Evolutionary conservation across 441 rosid genomes (phyloP).

Genomic region (Jatropha multifida): DNA sequence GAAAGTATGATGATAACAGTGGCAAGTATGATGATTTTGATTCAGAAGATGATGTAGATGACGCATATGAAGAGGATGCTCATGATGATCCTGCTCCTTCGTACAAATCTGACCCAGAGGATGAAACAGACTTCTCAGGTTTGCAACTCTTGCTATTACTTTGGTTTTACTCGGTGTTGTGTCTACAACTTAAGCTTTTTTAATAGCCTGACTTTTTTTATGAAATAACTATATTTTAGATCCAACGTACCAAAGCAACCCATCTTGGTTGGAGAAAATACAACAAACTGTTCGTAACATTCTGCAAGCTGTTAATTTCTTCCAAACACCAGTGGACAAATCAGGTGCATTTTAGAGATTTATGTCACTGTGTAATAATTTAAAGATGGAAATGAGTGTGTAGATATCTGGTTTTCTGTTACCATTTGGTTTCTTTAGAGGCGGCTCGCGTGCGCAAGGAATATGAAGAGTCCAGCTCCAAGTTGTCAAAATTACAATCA

Average conservation of each 20-base stretch:
- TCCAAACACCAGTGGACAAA: slow-evolving; percentile 75
- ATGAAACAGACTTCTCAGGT: slow-evolving; percentile 68
- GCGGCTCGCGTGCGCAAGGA: slow-evolving; percentile 84
- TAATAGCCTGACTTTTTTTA: slow-evolving; percentile 1
- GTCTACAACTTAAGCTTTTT: slow-evolving; percentile 8
- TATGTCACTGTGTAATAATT: background rate
- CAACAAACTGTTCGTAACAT: slow-evolving; percentile 61
- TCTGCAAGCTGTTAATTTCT: slow-evolving; percentile 71
- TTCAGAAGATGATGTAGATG: slow-evolving; percentile 52
- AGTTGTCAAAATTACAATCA: slow-evolving; percentile 81
- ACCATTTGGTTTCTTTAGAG: slow-evolving; percentile 46
- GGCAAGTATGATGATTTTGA: slow-evolving; percentile 48
- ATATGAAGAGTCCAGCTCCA: slow-evolving; percentile 76
- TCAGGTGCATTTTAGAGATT: slow-evolving; percentile 46
- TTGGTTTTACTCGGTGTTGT: slow-evolving; percentile 5
- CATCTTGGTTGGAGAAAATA: slow-evolving; percentile 93
- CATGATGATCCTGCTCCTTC: slow-evolving; percentile 15
- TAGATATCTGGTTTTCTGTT: slow-evolving; percentile 18
- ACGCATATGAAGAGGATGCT: slow-evolving; percentile 27
- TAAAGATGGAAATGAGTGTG: background rate
- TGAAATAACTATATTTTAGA: slow-evolving; percentile 36
- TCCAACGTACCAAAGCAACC: slow-evolving; percentile 42
- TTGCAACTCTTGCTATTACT: slow-evolving; percentile 17
- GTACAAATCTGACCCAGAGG: slow-evolving; percentile 58
- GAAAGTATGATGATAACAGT: slow-evolving; percentile 49